Base-by-base conservation (phyloP, 202 grass and related monocot genomes). In the Hordeum pubiflorum region DNA sequence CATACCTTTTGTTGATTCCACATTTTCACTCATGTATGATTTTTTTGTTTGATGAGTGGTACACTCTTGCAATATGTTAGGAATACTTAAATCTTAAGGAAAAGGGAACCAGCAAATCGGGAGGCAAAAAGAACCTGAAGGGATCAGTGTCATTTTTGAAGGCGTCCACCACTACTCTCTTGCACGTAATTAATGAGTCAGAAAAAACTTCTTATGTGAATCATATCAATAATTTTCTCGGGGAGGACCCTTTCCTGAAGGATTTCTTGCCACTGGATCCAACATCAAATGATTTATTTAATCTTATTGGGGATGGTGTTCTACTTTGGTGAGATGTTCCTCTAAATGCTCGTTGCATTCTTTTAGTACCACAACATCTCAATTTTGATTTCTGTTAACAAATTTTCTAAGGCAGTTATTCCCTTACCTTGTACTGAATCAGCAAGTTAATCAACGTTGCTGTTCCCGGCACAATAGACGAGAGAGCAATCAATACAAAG, bases 401-500 rank as follows among this genome's bases (percentile, higher is more conserved):
- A 50, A 65, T 15, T 18, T 12, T 77, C 81, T 81, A 70, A 67
- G 58, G 57, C 9, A 56, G 7, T 34, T 85, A 68, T 66, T 59
- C 20, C n/a, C 3, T 60, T 82, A 15, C 77, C 50, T 27, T 46
- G 5, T 81, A 69, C 23, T 72, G n/a, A 68, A 88, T 65, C 75
- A 98, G 92, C 61, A 98, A 98, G 77, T 80, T 98, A 84, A 98
- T 98, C 72, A 98, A 98, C 87, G 89, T 98, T 76, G 96, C 90
- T 38, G 96, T 93, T 59, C 92, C 90, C 31, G 90, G 96, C 26
- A 95, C 96, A 43, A 98, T 98, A 62, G 96, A 98, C 44, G 96
- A 95, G 56, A 91, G 96, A 87, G 88, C 96, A 55, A 95, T 98
- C 59, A 98, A 98, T 77, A 98, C 88, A 65, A 98, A 98, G 82